Base-by-base conservation (phyloP, 23 red algal species). In the Pyropia haitanensis region DNA sequence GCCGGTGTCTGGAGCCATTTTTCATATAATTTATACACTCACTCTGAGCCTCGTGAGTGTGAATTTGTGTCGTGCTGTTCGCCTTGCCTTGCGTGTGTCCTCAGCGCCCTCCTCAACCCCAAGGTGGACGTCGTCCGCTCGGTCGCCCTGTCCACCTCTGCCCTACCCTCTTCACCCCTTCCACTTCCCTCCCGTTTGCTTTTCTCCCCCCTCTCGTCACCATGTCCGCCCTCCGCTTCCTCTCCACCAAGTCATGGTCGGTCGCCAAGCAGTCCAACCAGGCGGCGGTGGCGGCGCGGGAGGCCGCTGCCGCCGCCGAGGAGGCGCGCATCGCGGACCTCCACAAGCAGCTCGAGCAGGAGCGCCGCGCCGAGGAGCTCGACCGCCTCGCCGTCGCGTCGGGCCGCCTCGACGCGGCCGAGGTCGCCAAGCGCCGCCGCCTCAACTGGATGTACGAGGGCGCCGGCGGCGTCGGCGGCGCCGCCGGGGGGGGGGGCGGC, bases 371-470 rank as follows among this genome's bases (percentile, higher is more conserved):
- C 13, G 71, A 83, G 63, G 88, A 91, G 52, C 46, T 81, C 15
- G 58, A 84, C 56, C 63, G 77, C n/a, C 78, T 91, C 17, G 78
- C 80, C 32, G 58, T 76, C 27, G 68, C 71, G 51, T 68, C 78
- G 33, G 88, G 88, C 23, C 78, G 77, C 60, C 54, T 91, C 9
- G 68, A 83, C 18, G 71, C 87, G 14, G 57, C 78, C 19, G 67
- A 63, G 21, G 44, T 82, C 2, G 34, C 65, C 23, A 81, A 90
- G 71, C 68, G 75, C 26, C 72, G 75, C 23, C 69, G 80, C 56
- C 46, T 91, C 21, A 80, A 91, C 61, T 91, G 88, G 88, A 77
- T 91, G 67, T 91, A 91, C 49, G 88, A 91, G 68, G 70, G 70
- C 26, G 68, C 68, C 5, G 68, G 49, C 51, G 39, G 39, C 39